These are phyloP conservation scores for Selaginella moellendorffii DNA, from an alignment of 75 land plant genomes.

Conservation along the genomic window DNA sequence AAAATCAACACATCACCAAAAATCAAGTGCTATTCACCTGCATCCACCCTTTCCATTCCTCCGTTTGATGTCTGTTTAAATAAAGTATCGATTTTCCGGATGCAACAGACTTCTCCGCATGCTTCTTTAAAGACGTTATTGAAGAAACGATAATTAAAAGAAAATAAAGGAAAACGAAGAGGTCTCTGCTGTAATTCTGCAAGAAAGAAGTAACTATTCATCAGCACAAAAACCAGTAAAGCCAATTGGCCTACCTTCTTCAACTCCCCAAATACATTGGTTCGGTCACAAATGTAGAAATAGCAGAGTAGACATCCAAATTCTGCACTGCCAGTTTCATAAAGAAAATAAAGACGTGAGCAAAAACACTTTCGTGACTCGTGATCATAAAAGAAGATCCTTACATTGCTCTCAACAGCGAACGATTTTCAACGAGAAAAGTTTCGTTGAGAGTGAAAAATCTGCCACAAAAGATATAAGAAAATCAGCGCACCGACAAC, in stretches of 20 bases:
- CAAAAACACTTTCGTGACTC: too few species aligned
- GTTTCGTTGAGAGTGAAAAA: slow-evolving; percentile 63
- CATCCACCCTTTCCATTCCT: slow-evolving; percentile 99
- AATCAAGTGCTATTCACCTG: slow-evolving; percentile 43
- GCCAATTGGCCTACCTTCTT: slow-evolving; percentile 38
- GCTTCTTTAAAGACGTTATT: slow-evolving; percentile 82
- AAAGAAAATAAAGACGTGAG: neutral
- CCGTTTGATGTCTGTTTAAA: slow-evolving; percentile 93
- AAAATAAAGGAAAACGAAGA: slow-evolving; percentile 79
- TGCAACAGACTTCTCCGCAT: slow-evolving; percentile 59
- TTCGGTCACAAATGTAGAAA: slow-evolving; percentile 79
- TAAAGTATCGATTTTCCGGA: slow-evolving; percentile 68
- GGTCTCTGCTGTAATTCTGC: slow-evolving; percentile 86
- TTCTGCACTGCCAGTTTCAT: slow-evolving; percentile 48
- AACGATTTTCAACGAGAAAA: slow-evolving; percentile 67
- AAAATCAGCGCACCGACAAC: neutral
- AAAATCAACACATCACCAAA: too few species aligned
- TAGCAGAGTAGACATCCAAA: slow-evolving; percentile 54
- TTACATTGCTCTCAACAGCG: slow-evolving; percentile 67
- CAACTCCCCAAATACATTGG: slow-evolving; percentile 51
- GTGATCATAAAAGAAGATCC: slow-evolving; percentile 7
- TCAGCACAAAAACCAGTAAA: too few species aligned
- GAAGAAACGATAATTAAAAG: slow-evolving; percentile 68
- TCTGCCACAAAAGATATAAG: slow-evolving; percentile 24
- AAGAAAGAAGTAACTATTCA: too few species aligned